These are phyloP conservation scores for Kondoa subrosea DNA, from an alignment of 768 basidiomycete genomes.

Conservation along the genomic window DNA sequence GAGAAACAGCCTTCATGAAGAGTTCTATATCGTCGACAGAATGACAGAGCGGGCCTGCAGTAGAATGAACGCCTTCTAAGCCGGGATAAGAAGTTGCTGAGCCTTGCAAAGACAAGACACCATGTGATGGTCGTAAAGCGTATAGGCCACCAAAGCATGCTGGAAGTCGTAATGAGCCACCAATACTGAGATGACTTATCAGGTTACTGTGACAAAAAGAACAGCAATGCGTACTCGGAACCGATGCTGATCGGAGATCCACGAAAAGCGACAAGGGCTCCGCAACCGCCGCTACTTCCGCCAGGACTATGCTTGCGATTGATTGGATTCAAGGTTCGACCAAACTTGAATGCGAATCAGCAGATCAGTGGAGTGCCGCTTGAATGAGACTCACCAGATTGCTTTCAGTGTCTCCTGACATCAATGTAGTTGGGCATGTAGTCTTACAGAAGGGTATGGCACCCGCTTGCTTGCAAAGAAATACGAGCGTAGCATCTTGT, in stretches of 20 bases:
- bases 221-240: not conserved
- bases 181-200: not conserved
- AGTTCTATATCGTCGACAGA: not conserved
- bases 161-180: not conserved
- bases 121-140: not conserved
- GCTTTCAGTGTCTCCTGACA: not conserved
- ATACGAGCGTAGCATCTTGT: conserved; percentile 11
- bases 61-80: not conserved
- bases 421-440: conserved; percentile 13
- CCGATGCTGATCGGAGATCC: not conserved
- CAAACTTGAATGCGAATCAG: not conserved
- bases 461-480: conserved; percentile 35
- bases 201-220: not conserved
- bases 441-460: conserved; percentile 34
- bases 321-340: not conserved
- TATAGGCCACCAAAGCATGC: not conserved
- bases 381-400: not conserved
- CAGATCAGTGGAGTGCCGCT: not conserved
- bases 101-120: not conserved
- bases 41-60: not conserved
- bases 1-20: not conserved
- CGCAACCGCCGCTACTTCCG: not conserved
- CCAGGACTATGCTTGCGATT: not conserved
- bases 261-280: not conserved
- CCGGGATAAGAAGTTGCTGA: not conserved